phyloP scores from a whole-genome alignment of 2,329 filamentous ascomycete genomes.

The Hypoxylon sp. region DNA sequence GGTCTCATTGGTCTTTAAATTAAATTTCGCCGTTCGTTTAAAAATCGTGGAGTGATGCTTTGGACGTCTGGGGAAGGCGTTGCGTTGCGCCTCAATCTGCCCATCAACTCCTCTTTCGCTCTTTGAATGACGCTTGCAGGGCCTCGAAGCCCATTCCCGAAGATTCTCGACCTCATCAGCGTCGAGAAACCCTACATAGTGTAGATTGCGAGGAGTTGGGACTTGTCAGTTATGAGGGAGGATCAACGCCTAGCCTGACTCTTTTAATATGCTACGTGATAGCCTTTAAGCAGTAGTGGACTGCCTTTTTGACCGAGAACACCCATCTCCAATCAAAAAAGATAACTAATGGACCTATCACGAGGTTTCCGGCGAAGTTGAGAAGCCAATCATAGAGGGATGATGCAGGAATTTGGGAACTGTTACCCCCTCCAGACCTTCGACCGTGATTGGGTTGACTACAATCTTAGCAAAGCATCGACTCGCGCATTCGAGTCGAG shows the following conservation, averaged over 20 bases:
- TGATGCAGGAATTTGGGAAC: slow-evolving; percentile 19
- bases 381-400: slow-evolving; percentile 19
- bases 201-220: slow-evolving; percentile 16
- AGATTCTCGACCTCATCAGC: slow-evolving; percentile 38
- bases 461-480: slow-evolving; percentile 12
- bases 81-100: slow-evolving; percentile 41
- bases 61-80: slow-evolving; percentile 36
- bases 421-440: slow-evolving; percentile 17
- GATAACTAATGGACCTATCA: slow-evolving; percentile 36
- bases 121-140: slow-evolving; percentile 28
- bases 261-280: slow-evolving; percentile 41
- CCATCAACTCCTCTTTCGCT: slow-evolving; percentile 41
- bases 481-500: slow-evolving; percentile 15
- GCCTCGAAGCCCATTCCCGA: slow-evolving; percentile 33
- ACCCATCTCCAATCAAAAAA: slow-evolving; percentile 35
- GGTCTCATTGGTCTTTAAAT: slow-evolving; percentile 44
- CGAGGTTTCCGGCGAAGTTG: slow-evolving; percentile 4
- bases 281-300: slow-evolving; percentile 19
- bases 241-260: slow-evolving; percentile 36
- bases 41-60: slow-evolving; percentile 32
- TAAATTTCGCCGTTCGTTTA: slow-evolving; percentile 47
- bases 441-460: slow-evolving; percentile 10
- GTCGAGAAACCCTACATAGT: slow-evolving; percentile 30
- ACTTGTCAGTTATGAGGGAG: slow-evolving; percentile 20
- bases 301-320: slow-evolving; percentile 35